Conservation (phyloP, 1,284 basidiomycete genomes). For the Earliella scabrosa region DNA sequence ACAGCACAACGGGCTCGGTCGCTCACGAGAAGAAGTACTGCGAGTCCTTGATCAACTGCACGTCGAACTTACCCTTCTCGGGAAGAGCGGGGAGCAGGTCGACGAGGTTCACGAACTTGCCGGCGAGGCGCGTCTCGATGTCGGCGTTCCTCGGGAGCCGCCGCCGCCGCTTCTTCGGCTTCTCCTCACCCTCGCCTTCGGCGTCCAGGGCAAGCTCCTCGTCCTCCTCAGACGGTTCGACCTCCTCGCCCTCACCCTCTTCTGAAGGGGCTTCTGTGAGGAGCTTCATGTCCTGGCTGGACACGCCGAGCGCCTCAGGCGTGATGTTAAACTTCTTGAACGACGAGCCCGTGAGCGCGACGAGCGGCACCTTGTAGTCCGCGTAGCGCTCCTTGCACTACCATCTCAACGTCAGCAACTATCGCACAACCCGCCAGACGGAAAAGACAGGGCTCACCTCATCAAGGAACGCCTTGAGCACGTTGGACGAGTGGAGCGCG, state of each 20-base stretch:
- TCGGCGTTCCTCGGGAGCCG: slow-evolving; percentile 26
- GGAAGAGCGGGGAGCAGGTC: slow-evolving; percentile 87
- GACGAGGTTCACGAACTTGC: slow-evolving; percentile 75
- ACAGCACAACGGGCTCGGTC: not conserved
- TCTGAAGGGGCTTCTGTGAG: slow-evolving; percentile 17
- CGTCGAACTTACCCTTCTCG: slow-evolving; percentile 87
- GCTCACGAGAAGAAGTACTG: slow-evolving; percentile 89
- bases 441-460: slow-evolving; percentile 50
- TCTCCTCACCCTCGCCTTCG: slow-evolving; percentile 1
- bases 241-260: slow-evolving; percentile 22
- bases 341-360: slow-evolving; percentile 45
- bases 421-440: not conserved
- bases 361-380: slow-evolving; percentile 73
- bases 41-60: slow-evolving; percentile 81
- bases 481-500: slow-evolving; percentile 86
- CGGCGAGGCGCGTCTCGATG: slow-evolving; percentile 24
- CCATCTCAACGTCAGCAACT: slow-evolving; percentile 1
- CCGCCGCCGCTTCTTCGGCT: slow-evolving; percentile 5
- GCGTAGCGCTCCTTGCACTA: slow-evolving; percentile 84
- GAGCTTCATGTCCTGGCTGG: slow-evolving; percentile 17
- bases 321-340: slow-evolving; percentile 41
- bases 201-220: slow-evolving; percentile 15
- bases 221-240: slow-evolving; percentile 19
- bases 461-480: slow-evolving; percentile 63
- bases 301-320: slow-evolving; percentile 3